Percentiles rank a stretch among this genome's conserved stretches.
Conservation (phyloP, 2,329 filamentous ascomycete species). For the Fusarium cyanostomum region DNA sequence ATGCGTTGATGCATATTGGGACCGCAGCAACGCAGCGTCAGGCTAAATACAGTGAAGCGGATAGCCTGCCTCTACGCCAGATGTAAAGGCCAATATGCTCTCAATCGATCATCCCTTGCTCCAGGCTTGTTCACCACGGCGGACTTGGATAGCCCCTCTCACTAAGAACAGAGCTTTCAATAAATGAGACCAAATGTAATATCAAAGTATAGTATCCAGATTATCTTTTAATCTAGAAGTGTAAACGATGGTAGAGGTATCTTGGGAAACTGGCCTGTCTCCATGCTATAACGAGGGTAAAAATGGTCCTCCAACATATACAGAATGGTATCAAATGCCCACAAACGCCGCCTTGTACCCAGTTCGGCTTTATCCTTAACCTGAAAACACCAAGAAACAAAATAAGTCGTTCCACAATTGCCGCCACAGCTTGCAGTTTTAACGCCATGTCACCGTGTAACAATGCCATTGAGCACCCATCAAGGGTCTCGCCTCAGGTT, state of each 20-base stretch:
- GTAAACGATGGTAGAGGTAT: slow-evolving; percentile 17
- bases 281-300: slow-evolving; percentile 30
- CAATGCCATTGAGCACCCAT: slow-evolving; percentile 19
- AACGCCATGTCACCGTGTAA: slow-evolving; percentile 18
- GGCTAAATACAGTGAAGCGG: not conserved
- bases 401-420: slow-evolving; percentile 8
- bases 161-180: not conserved
- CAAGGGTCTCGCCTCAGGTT: slow-evolving; percentile 19
- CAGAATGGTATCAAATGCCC: slow-evolving; percentile 44
- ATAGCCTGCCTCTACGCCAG: too few species aligned
- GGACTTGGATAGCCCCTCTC: not conserved
- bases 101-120: not conserved
- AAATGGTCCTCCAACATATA: slow-evolving; percentile 29
- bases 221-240: slow-evolving; percentile 20
- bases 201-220: not conserved
- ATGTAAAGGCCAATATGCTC: not conserved
- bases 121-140: not conserved
- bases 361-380: slow-evolving; percentile 13
- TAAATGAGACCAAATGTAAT: not conserved
- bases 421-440: slow-evolving; percentile 11
- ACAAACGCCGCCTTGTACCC: slow-evolving; percentile 35
- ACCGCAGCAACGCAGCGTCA: not conserved
- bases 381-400: slow-evolving; percentile 31
- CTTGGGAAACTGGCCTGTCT: slow-evolving; percentile 25
- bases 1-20: not conserved